Evolutionary conservation across 208 protist species (phyloP), one percentile per base, ranked within the genome.

Genomic region (Leptomonas pyrrhocoris): DNA sequence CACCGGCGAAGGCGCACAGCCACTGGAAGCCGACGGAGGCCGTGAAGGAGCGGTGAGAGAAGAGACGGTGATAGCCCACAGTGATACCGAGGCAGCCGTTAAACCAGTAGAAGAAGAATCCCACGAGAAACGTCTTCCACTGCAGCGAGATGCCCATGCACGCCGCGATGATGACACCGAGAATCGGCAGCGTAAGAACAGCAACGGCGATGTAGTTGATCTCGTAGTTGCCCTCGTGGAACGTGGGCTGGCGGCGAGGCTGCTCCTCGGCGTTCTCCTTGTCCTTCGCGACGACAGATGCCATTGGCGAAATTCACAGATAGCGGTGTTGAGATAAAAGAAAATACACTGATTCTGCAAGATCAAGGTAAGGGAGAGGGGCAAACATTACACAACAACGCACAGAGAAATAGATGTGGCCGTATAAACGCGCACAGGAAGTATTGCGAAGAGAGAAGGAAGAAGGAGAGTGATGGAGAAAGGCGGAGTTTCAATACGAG

Each of bases 21-120:
- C 84, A 88, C 72, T 93, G 77, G 34, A 92, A 77, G 43, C 77
- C 43, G 21, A 59, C 71, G 28, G 70, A 72, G 4, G 89, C 93
- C 30, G 76, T 88, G 79, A 87, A 98, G 28, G 86, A 57, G 65
- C 93, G 85, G 79, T 98, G 93, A 13, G 93, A 85, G 70, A 95
- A 97, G 65, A 98, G 79, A 36, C 94, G 84, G 72, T 98, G 94
- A 73, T 93, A 95, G 27, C 94, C 94, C 23, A 89, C 75, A 2
- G 94, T 97, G 68, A 98, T 93, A 55, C 94, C 93, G 50, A 94
- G 73, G 68, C 96, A 83, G 55, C 91, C 94, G 56, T 90, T 92
- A 72, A 94, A 90, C 27, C 92, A 72, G 64, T 94, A 94, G 55
- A 89, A 90, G 48, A 94, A 31, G 38, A 88, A 45, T 12, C 50